Conservation (phyloP, 2,329 filamentous ascomycete genomes). For the Raffaelea albimanens region DNA sequence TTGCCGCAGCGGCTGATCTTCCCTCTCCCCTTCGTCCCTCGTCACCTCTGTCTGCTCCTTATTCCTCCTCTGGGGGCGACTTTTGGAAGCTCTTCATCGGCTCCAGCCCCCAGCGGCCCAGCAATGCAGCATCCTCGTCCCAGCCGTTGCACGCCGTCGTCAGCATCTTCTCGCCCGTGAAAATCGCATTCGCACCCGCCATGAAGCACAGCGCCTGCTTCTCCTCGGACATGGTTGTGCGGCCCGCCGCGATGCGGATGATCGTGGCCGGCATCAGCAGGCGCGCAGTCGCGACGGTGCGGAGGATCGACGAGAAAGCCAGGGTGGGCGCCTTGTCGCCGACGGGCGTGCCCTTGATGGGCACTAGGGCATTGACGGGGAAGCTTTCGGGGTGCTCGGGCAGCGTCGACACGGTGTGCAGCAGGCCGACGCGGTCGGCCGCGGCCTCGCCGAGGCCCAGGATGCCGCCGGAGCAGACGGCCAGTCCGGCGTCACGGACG, state of each 20-base stretch:
- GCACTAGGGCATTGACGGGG: constrained; percentile 83
- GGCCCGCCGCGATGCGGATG: constrained; percentile 75
- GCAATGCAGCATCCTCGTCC: constrained; percentile 81
- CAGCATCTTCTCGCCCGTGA: constrained; percentile 87
- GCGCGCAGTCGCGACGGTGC: constrained; percentile 76
- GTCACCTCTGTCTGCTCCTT: background rate
- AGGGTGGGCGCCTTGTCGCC: constrained; percentile 65
- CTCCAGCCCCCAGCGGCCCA: constrained; percentile 69
- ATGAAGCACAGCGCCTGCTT: constrained; percentile 85
- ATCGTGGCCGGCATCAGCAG: constrained; percentile 79
- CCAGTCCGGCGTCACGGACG: constrained; percentile 77
- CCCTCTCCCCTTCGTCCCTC: background rate
- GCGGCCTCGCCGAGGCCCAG: constrained; percentile 73
- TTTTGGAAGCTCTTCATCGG: constrained; percentile 60
- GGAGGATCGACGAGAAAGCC: constrained; percentile 66
- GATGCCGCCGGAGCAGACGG: constrained; percentile 85
- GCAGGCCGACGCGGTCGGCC: constrained; percentile 70
- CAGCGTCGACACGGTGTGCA: constrained; percentile 74
- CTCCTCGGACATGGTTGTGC: constrained; percentile 77
- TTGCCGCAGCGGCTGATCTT: too few species aligned
- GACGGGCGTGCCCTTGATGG: constrained; percentile 81
- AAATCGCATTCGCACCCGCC: constrained; percentile 88
- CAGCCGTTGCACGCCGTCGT: constrained; percentile 86
- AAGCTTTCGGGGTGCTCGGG: constrained; percentile 82
- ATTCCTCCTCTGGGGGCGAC: background rate